Base-by-base conservation (phyloP, 1,284 basidiomycete genomes). In the Fomitopsis schrenkii region DNA sequence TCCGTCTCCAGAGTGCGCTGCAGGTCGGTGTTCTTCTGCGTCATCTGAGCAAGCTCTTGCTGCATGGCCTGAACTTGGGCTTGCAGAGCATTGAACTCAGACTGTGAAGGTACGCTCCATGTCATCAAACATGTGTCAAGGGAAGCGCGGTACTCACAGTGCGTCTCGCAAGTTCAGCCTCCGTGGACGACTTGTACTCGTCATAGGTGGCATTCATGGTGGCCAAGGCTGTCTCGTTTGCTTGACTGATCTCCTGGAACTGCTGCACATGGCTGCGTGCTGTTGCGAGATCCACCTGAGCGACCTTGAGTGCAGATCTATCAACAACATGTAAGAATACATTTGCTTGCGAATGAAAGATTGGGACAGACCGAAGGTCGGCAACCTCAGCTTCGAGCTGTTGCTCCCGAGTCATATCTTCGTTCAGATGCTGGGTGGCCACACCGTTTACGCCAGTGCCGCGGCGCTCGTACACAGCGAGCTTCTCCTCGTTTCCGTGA, bases 331-430 rank as follows among this genome's bases (percentile, higher is more conserved):
- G 45, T 60, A 58, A 62, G 38, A 61, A 19, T 66, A 26, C 10
- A 56, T 14, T 53, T 40, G n/a, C 22, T 15, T 54, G 28, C 17
- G 42, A 28, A 30, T 35, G 2, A 57, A 6, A 48, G 15, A 28
- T n/a, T 40, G 2, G 45, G 26, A 38, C 9, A 30, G 61, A 92
- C 90, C 91, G 82, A 36, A 95, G 80, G 59, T 94, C 92, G 5
- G 93, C 93, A 30, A 96, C 86, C 70, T 95, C 92, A 22, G 87
- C 82, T 74, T 94, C 88, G 5, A 96, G 81, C 68, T 93, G 90
- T 68, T 93, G 89, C 69, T 94, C 93, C 30, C 80, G 83, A 53
- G 79, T 85, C 57, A 86, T 68, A 62, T 79, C 81, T 63, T 80
- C 78, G 60, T 82, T 79, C 17, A 71, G 67, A 33, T 72, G 68